phyloP scores from a whole-genome alignment of 1,139 yeast genomes.

The Scheffersomyces quercinus region DNA sequence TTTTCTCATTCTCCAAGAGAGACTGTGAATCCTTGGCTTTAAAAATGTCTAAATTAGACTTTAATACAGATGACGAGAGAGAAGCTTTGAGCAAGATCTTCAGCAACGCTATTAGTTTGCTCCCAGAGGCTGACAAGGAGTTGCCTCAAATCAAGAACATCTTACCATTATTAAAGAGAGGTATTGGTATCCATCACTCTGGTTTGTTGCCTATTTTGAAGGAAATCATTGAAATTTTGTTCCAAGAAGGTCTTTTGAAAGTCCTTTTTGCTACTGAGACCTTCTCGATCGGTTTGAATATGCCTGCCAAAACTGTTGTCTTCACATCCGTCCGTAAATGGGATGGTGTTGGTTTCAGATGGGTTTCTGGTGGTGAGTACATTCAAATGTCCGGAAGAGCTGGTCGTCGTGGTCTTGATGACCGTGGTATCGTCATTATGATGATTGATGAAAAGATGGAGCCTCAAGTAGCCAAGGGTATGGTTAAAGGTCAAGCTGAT shows the following conservation, averaged over 20 bases:
- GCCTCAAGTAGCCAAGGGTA: constrained; percentile 97
- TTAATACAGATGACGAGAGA: constrained; percentile 89
- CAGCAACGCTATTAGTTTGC: constrained; percentile 79
- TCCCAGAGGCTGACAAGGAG: constrained; percentile 89
- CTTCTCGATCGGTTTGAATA: constrained; percentile 94
- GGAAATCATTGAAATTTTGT: constrained; percentile 93
- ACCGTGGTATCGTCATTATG: constrained; percentile 97
- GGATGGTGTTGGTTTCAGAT: constrained; percentile 96
- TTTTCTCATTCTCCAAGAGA: constrained; percentile 92
- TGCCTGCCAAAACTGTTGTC: constrained; percentile 99
- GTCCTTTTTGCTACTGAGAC: constrained; percentile 98
- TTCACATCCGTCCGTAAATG: constrained; percentile 96
- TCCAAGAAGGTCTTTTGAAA: constrained; percentile 94
- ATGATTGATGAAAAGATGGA: constrained; percentile 99
- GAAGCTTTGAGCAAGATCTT: constrained; percentile 86
- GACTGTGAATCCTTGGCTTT: constrained; percentile 94
- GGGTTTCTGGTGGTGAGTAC: constrained; percentile 99
- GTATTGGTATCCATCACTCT: constrained; percentile 98
- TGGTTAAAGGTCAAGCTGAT: constrained; percentile 99
- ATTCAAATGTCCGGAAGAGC: constrained; percentile 99
- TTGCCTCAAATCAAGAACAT: constrained; percentile 93
- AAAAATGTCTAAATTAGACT: constrained; percentile 93
- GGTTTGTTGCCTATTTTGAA: constrained; percentile 93
- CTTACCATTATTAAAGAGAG: constrained; percentile 83
- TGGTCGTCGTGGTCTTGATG: constrained; percentile 99